These are phyloP conservation scores for Mycotypha africana DNA, from an alignment of 371 early-diverging fungal species.

Conservation along the genomic window DNA sequence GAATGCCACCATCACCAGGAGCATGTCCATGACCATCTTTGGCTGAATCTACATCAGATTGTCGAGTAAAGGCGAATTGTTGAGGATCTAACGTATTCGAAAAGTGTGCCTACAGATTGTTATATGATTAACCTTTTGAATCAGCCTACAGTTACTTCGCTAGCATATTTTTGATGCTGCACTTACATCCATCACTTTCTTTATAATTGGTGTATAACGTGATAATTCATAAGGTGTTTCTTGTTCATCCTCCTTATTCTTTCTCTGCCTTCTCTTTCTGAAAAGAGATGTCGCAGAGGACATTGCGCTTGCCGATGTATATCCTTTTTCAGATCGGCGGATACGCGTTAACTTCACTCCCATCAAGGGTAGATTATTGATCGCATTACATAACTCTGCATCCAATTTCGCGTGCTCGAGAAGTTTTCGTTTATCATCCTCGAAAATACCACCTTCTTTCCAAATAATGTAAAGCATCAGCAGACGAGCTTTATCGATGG, in stretches of 20 bases:
- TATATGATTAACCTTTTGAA: neutral
- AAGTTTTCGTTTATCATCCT: conserved; percentile 70
- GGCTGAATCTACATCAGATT: conserved; percentile 40
- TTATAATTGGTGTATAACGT: conserved; percentile 61
- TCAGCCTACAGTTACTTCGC: neutral
- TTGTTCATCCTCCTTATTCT: conserved; percentile 25
- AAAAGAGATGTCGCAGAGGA: conserved; percentile 15
- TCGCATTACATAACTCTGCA: conserved; percentile 61
- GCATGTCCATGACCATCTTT: conserved; percentile 24
- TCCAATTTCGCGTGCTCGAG: conserved; percentile 70
- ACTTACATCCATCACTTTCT: conserved; percentile 45
- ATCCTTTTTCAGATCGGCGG: conserved; percentile 30
- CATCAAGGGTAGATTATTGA: conserved; percentile 69
- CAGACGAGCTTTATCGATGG: conserved; percentile 80
- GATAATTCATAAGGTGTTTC: conserved; percentile 62
- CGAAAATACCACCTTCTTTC: conserved; percentile 59
- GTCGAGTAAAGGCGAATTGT: conserved; percentile 54
- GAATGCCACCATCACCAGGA: conserved; percentile 20
- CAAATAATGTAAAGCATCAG: conserved; percentile 82
- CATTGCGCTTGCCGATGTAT: too few relatives aligned
- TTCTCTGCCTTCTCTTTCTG: conserved; percentile 26
- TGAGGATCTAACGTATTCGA: conserved; percentile 44
- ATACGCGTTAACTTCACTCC: conserved; percentile 50
- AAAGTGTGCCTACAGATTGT: conserved; percentile 45
- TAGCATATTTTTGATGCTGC: too few relatives aligned